Conservation (phyloP, 148 eudicot species). For the Rhododendron henanense region DNA sequence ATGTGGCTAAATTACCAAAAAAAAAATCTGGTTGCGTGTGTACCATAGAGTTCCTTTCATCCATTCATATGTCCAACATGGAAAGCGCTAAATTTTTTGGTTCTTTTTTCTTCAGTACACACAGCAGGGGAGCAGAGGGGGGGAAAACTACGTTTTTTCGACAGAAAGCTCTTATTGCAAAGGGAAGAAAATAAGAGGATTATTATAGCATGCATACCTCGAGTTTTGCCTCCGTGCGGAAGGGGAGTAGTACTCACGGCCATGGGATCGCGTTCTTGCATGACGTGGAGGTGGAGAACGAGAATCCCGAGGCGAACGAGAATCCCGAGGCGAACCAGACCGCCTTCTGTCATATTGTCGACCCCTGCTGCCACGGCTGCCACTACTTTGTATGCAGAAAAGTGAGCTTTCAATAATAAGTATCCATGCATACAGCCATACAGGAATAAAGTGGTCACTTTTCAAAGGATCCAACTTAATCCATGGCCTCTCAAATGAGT, state of each 20-base stretch:
- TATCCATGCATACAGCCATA: neutral
- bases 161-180: too few species aligned
- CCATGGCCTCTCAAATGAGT: neutral
- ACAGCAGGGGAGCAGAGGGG: neutral
- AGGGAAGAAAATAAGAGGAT: neutral
- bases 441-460: neutral
- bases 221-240: slow-evolving; percentile 62
- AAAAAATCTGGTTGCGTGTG: neutral
- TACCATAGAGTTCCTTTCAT: neutral
- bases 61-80: neutral
- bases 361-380: slow-evolving; percentile 24
- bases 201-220: slow-evolving; percentile 30
- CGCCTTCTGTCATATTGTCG: slow-evolving; percentile 64
- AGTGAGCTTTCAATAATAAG: neutral
- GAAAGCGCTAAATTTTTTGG: neutral
- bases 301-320: slow-evolving; percentile 58
- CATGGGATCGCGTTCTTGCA: slow-evolving; percentile 61
- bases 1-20: neutral
- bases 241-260: slow-evolving; percentile 56
- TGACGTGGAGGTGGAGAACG: slow-evolving; percentile 72
- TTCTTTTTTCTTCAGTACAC: neutral
- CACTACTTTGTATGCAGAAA: neutral
- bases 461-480: neutral
- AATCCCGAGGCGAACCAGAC: slow-evolving; percentile 57
- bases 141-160: neutral